Evolutionary conservation across 345 rosid genomes (phyloP).

Genomic region (Aquilaria sinensis): DNA sequence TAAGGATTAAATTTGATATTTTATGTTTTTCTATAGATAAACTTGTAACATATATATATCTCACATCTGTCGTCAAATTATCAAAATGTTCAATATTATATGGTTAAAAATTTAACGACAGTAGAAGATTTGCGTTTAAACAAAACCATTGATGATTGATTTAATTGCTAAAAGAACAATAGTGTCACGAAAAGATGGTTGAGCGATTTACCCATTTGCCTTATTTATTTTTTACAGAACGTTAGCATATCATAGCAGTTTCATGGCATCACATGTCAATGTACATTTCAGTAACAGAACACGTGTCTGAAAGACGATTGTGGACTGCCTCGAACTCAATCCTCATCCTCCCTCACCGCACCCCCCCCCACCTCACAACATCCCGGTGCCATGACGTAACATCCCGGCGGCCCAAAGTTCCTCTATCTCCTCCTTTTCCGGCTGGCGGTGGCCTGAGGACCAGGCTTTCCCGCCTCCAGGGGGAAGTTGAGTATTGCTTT

Average conservation of each 20-base stretch:
- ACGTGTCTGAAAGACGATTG: constrained; percentile 6
- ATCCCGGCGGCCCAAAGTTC: constrained; percentile 9
- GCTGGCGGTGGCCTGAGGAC: constrained; percentile 40
- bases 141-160: no score
- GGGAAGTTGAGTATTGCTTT: constrained; percentile 91
- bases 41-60: no score
- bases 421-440: constrained; percentile 45
- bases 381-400: constrained; percentile 3
- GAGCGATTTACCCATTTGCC: not conserved
- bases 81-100: no score
- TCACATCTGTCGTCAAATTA: no score
- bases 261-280: not conserved
- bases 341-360: constrained; percentile 9
- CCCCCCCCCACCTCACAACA: not conserved
- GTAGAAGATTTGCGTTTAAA: no score
- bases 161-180: no score
- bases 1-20: no score
- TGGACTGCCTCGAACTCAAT: not conserved
- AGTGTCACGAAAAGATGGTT: no score
- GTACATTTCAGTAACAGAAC: constrained; percentile 6
- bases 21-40: no score
- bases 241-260: not conserved
- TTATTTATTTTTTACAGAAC: not conserved
- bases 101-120: no score
- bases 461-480: constrained; percentile 55